Evolutionary conservation across 768 basidiomycete genomes (phyloP).

Genomic region (Boletus edulis): DNA sequence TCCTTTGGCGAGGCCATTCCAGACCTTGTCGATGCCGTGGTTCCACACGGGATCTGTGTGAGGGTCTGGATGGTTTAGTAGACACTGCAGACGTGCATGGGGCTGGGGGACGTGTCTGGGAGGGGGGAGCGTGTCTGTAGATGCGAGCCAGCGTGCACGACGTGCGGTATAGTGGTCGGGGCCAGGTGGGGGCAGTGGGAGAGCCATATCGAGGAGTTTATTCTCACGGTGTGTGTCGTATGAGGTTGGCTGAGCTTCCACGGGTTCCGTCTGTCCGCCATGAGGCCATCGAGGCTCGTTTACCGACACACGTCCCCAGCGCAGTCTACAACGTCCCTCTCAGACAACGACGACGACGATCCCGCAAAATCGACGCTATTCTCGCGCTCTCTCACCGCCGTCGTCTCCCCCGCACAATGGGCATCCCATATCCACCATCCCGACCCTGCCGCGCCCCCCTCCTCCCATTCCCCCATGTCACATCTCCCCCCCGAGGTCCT

Average conservation of each 20-base stretch:
- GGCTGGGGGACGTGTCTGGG: constrained; percentile 35
- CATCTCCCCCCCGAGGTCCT: constrained; percentile 87
- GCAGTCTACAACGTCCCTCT: constrained; percentile 78
- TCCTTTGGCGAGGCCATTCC: constrained; percentile 61
- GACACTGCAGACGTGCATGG: constrained; percentile 47
- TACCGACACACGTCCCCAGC: constrained; percentile 46
- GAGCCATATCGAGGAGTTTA: constrained; percentile 22
- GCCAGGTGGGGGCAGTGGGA: constrained; percentile 57
- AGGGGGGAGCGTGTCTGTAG: constrained; percentile 17
- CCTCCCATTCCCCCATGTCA: constrained; percentile 55
- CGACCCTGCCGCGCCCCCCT: constrained; percentile 27
- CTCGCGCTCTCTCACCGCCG: constrained; percentile 35
- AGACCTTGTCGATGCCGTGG: constrained; percentile 56
- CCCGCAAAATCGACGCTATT: constrained; percentile 47
- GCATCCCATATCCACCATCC: constrained; percentile 31
- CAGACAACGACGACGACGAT: constrained; percentile 71
- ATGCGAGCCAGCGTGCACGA: constrained; percentile 57
- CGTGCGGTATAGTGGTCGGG: constrained; percentile 62
- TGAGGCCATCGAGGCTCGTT: constrained; percentile 34
- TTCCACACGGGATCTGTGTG: constrained; percentile 55
- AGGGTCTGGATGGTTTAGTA: constrained; percentile 47
- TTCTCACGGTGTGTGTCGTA: constrained; percentile 14
- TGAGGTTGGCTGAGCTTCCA: too few species aligned
- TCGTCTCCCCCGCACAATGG: constrained; percentile 70
- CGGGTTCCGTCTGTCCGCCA: constrained; percentile 2